Percentiles rank a stretch among this genome's conserved stretches.
phyloP scores from a whole-genome alignment of 2,329 filamentous ascomycete genomes.

The Capronia americana region DNA sequence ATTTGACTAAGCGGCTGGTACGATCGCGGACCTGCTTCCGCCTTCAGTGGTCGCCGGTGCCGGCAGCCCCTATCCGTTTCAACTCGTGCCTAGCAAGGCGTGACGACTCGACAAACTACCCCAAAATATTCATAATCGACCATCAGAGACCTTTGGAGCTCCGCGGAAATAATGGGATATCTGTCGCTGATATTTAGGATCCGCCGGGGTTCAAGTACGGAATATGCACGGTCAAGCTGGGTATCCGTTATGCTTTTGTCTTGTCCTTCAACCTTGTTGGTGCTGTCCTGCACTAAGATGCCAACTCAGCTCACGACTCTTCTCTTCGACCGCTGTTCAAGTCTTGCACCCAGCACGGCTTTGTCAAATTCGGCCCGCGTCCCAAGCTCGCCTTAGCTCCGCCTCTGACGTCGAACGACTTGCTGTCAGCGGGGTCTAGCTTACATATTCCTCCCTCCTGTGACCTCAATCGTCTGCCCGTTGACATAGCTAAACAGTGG shows the following conservation, averaged over 20 bases:
- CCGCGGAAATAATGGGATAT: background rate
- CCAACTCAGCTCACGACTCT: background rate
- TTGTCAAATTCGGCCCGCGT: background rate
- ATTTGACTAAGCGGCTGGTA: background rate
- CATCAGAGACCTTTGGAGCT: background rate
- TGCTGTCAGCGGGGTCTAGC: background rate
- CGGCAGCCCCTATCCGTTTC: background rate
- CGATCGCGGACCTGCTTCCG: background rate
- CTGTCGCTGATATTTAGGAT: background rate
- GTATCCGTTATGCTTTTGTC: background rate
- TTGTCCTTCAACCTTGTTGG: background rate
- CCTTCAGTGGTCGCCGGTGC: background rate
- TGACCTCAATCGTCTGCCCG: slow-evolving; percentile 86
- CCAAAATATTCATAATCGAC: too few relatives aligned
- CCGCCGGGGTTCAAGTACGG: too few relatives aligned
- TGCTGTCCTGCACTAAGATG: too few relatives aligned
- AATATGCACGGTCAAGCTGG: background rate
- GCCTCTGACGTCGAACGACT: background rate
- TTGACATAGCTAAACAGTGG: slow-evolving; percentile 84
- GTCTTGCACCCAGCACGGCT: background rate
- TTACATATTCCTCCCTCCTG: slow-evolving; percentile 72
- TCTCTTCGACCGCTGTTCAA: background rate
- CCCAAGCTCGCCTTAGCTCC: background rate
- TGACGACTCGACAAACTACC: too few relatives aligned
- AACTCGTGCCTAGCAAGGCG: background rate